Base-by-base conservation (phyloP, 305 asterid species). In the Fraxinus xanthoxyloides region DNA sequence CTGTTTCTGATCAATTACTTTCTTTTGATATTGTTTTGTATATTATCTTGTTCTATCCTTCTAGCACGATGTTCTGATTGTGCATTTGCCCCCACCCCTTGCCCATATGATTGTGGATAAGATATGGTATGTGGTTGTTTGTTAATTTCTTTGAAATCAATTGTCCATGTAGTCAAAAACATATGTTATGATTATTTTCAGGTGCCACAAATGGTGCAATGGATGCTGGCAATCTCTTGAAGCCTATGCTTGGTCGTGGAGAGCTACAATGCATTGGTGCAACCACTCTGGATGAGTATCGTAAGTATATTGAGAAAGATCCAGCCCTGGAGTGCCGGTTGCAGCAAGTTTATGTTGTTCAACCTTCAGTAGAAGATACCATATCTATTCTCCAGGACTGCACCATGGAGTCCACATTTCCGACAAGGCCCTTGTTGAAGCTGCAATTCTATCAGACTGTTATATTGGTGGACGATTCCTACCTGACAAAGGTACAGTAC, bases 211-310 rank as follows among this genome's bases (percentile, higher is more conserved):
- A 85, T 88, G 99, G 99, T 81, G 98, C 99, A 56, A 87, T 96
- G 98, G 99, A 94, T 91, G 99, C 99, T 81, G 99, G 98, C 76
- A 94, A 96, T 89, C 92, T 96, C 46, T 88, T 96, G 76, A 96
- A 94, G 85, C 99, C 99, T 65, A 96, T 94, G 99, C 98, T 96
- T 85, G 99, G 99, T 77, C 95, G 99, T 75, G 99, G 99, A 59
- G 99, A 96, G 87, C 92, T 96, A 17, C 91, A 98, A 72, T 94
- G 99, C 89, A 96, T 96, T 74, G 98, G 99, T 82, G 99, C 99
- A 36, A 94, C 99, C 65, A 96, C 99, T 54, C 87, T 94, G 86
- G 95, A 96, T 75, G 98, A 96, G 86, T 94, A 92, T 72, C 93
- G 98, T 67, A 94, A 96, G 83, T 96, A 96, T 85, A 91, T 96